Base-by-base conservation (phyloP, 257 asterid genomes). In the Penstemon eatonii region DNA sequence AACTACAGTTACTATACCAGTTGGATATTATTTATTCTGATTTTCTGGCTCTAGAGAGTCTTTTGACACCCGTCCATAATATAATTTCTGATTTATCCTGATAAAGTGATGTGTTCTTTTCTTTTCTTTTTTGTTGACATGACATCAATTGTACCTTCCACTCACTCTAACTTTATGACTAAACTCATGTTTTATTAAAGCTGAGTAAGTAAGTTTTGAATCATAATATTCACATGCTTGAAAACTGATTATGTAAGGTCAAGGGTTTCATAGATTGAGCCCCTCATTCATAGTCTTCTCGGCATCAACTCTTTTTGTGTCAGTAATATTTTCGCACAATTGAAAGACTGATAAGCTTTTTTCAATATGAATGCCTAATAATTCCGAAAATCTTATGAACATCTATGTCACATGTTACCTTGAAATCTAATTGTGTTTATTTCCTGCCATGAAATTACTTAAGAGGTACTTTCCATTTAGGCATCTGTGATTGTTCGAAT, bases 311-410 rank as follows among this genome's bases (percentile, higher is more conserved):
- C 13, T 53, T 43, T 52, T 25, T 10, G 37, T 50, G 39, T 69
- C 38, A 43, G 52, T 70, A 56, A 65, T 57, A 52, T 59, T 72
- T 51, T 55, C 49, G 40, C 72, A 41, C 57, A 56, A 73, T 72
- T 49, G 57, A 64, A 71, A 66, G 37, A 49, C 50, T 55, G 46
- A 59, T 56, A 56, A 65, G 25, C 49, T 51, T 71, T 71, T 37
- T 43, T 7, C 66, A 50, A 47, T 63, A 51, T 67, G 61, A 56
- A 56, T 13, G 51, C 39, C 37, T 33, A 15, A 60, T 39, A 69
- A 65, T 66, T 63, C 57, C 10, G 61, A 37, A 54, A 60, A 52
- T 44, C 9, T 25, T 51, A 41, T 38, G 45, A 56, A 57, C 45
- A 37, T 63, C n/a, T 47, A 37, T 47, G 25, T 58, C 70, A 76